A percentile compares a stretch with the other conserved stretches of the same genome.
Conservation (phyloP, 768 basidiomycete genomes). For the Hirschioporus abietinus region DNA sequence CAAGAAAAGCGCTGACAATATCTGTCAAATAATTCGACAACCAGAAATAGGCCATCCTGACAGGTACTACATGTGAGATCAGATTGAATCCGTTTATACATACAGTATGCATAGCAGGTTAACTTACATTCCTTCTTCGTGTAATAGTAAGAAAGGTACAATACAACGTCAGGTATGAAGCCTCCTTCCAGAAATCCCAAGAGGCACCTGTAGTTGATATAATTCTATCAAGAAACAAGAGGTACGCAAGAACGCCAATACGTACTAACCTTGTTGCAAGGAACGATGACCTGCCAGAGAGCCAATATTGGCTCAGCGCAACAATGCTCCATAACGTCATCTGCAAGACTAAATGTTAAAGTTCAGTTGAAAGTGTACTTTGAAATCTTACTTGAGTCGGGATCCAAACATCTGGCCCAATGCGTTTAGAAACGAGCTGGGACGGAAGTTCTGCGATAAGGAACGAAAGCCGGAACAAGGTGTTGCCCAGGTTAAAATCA, state of each 20-base stretch:
- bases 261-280: conserved; percentile 40
- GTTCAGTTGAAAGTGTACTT: not conserved
- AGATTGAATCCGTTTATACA: not conserved
- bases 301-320: conserved; percentile 55
- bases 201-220: conserved; percentile 32
- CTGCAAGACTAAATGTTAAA: conserved; percentile 19
- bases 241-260: conserved; percentile 6
- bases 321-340: conserved; percentile 55
- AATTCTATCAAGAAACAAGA: not conserved
- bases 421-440: conserved; percentile 59
- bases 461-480: conserved; percentile 46
- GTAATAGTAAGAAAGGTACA: conserved; percentile 64
- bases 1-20: conserved; percentile 58
- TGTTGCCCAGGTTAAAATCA: conserved; percentile 62
- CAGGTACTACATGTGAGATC: conserved; percentile 36
- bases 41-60: conserved; percentile 71
- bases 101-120: not conserved
- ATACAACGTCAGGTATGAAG: conserved; percentile 58
- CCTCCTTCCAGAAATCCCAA: conserved; percentile 60
- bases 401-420: conserved; percentile 66
- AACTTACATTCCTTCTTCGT: conserved; percentile 48
- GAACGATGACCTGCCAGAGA: conserved; percentile 47
- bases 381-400: conserved; percentile 42
- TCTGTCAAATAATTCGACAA: conserved; percentile 49
- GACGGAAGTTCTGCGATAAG: conserved; percentile 56